Evolutionary conservation across 2,329 filamentous ascomycete species (phyloP), one percentile per base, ranked within the genome.

Genomic region (Pseudocercospora crystallina): DNA sequence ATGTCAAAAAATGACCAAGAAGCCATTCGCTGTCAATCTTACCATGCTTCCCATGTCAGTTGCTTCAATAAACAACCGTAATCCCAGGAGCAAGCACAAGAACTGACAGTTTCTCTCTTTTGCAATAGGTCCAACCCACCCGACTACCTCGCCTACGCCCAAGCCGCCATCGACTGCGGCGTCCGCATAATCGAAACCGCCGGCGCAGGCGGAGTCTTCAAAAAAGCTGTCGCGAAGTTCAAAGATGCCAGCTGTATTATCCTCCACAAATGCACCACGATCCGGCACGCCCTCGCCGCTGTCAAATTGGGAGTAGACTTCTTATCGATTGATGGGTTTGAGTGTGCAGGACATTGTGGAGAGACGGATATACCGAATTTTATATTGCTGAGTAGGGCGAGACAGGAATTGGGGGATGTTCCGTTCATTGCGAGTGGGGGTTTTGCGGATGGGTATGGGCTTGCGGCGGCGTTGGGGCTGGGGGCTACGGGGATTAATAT

Each of bases 401-500:
- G 92, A 9, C 92, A 96, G 74, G 80, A 84, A 1, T 81, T 97
- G 14, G 81, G 96, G 17, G 80, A 80, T 37, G 82, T 92, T 12
- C 92, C 92, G 1, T 97, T 96, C 69, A 95, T 97, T 67, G 92
- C 92, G 1, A 92, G 87, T 2, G 92, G 92, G 49, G 92, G 92
- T 2, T 96, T 97, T 66, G 91, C 90, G 8, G 92, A 97, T 69
- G 92, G 92, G 0, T 83, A 95, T 65, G 92, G 92, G 3, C 80
- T 97, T 15, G 92, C 92, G 1, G 92, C 91, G 3, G 92, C 92
- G 5, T 77, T 97, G 62, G 85, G 86, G 33, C 80, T 97, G 7
- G 92, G 92, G 26, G 92, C 92, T 0, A 88, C 89, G 69, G 92
- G 92, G 58, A 84, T 97, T 74, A 97, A 97, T 75, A 97, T 97